Base-by-base conservation (phyloP, 257 asterid genomes). In the Misopates orontium region DNA sequence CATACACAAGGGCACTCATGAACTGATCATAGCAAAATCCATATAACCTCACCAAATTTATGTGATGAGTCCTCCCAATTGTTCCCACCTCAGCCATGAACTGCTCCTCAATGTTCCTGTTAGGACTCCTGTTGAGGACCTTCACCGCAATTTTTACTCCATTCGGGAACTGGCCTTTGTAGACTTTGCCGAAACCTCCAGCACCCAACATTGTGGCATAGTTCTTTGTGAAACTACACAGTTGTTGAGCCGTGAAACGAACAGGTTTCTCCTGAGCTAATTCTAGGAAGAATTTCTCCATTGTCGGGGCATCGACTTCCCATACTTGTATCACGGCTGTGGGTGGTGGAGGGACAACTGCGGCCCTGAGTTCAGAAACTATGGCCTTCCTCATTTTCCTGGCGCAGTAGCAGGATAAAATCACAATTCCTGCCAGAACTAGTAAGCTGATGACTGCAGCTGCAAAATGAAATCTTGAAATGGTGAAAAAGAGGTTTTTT, bases 41-140 rank as follows among this genome's bases (percentile, higher is more conserved):
- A 40, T 71, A 76, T 1, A 76, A 31, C 28, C 74, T 56, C 28
- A 76, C 81, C 17, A 76, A 22, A 20, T 76, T 51, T 45, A 67
- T 71, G n/a, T 71, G 77, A 58, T 72, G 74, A 45, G 77, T 75
- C 39, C 70, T 60, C 25, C 77, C 80, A 39, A 75, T 75, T 5
- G 77, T 75, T 13, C 76, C 76, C 22, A 69, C 71, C 20, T 77
- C 76, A 14, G 78, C 78, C 82, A 73, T 77, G 68, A 77, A 78
- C 70, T 73, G 79, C 65, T 73, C 62, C 60, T 78, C 74, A 0
- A 56, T 28, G 3, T 48, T 55, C 32, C 21, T 66, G 55, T 58
- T 54, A 5, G 50, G 62, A 8, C 24, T 60, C 6, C 56, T 52
- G 40, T 68, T 72, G 22, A 72, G 74, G 50, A 79, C 81, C 56